These are phyloP conservation scores for Talaromyces stipitatus DNA, from an alignment of 495 filamentous ascomycete species.

Conservation along the genomic window DNA sequence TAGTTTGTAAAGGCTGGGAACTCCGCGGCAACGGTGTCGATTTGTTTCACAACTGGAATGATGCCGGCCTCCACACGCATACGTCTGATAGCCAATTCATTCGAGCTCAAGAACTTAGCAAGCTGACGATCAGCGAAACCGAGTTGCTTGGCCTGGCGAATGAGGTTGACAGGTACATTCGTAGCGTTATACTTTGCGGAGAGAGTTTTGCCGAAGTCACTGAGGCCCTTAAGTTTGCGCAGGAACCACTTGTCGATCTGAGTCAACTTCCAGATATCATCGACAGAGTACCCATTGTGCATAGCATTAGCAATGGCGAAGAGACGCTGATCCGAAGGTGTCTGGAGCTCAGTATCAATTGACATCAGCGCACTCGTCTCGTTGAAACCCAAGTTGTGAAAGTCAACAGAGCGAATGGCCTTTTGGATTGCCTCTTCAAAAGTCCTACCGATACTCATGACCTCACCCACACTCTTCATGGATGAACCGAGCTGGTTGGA, in stretches of 20 bases:
- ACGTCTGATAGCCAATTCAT: slow-evolving; percentile 78
- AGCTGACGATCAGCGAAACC: slow-evolving; percentile 92
- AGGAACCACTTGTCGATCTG: slow-evolving; percentile 87
- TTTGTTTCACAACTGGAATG: slow-evolving; percentile 88
- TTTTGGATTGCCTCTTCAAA: slow-evolving; percentile 99
- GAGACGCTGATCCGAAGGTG: slow-evolving; percentile 92
- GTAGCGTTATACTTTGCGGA: slow-evolving; percentile 54
- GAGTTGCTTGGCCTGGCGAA: slow-evolving; percentile 81
- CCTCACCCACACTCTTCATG: slow-evolving; percentile 99
- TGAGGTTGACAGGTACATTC: slow-evolving; percentile 53
- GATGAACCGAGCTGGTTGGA: slow-evolving; percentile 92
- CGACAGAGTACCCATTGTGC: slow-evolving; percentile 83
- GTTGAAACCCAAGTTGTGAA: slow-evolving; percentile 91
- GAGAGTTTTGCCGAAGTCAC: slow-evolving; percentile 78
- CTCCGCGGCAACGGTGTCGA: slow-evolving; percentile 96
- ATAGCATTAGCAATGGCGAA: slow-evolving; percentile 98
- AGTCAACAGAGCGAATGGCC: slow-evolving; percentile 90
- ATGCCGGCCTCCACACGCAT: slow-evolving; percentile 79
- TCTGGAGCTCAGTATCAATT: slow-evolving; percentile 92
- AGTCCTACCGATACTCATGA: slow-evolving; percentile 94
- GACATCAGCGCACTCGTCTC: slow-evolving; percentile 90
- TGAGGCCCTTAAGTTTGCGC: slow-evolving; percentile 79
- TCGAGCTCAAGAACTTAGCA: slow-evolving; percentile 88
- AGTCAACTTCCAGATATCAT: slow-evolving; percentile 97
- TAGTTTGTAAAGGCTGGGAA: slow-evolving; percentile 96